Percentiles rank a stretch among this genome's conserved stretches.
Conservation (phyloP, 768 basidiomycete species). For the Tulasnella sp. region DNA sequence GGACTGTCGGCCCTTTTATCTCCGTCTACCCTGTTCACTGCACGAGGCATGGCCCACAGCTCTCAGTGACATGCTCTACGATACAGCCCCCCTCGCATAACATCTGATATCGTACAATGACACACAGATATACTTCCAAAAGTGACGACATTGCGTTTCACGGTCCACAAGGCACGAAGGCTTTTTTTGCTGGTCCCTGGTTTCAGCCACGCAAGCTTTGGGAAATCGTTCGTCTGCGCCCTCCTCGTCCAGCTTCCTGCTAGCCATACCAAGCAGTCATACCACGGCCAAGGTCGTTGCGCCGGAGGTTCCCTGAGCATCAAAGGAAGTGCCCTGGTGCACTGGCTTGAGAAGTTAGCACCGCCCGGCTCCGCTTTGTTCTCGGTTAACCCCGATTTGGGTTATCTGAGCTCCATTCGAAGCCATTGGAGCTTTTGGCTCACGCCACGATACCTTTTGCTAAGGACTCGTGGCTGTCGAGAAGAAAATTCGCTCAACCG, state of each 20-base stretch:
- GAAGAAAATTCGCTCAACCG: not conserved
- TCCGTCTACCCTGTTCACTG: not conserved
- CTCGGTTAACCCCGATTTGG: not conserved
- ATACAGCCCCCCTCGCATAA: not conserved
- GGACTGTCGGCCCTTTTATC: not conserved
- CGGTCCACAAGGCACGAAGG: conserved; percentile 2
- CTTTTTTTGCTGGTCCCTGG: not conserved
- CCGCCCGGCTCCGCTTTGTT: not conserved
- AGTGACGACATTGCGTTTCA: not conserved
- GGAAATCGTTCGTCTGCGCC: not conserved
- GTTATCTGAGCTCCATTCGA: not conserved
- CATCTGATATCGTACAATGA: conserved; percentile 6
- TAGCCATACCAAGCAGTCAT: not conserved
- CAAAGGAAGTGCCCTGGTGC: not conserved
- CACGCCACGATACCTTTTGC: not conserved
- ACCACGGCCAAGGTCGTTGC: not conserved
- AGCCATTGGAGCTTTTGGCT: not conserved
- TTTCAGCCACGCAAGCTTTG: not conserved
- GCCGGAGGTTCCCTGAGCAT: not conserved
- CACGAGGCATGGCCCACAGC: not conserved
- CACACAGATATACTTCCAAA: not conserved
- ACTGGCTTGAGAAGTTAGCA: not conserved
- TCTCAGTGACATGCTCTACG: not conserved
- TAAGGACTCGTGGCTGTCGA: not conserved
- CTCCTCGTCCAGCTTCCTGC: not conserved